Evolutionary conservation across 1,139 yeast species (phyloP).

Genomic region (Candida sanyaensis): DNA sequence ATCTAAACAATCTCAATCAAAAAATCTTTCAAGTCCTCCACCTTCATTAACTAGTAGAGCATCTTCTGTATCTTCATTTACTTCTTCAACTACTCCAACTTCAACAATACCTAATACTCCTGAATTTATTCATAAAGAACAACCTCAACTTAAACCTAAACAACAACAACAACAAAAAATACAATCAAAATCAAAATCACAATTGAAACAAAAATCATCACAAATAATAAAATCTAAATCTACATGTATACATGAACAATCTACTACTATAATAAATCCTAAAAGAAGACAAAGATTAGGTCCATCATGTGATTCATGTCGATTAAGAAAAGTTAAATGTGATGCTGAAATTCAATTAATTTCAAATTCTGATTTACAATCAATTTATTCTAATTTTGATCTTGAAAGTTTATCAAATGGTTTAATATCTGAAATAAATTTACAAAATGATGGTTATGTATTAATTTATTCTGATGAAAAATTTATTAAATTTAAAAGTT

Average conservation of each 20-base stretch:
- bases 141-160: conserved; percentile 4
- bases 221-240: background rate
- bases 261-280: conserved; percentile 3
- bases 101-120: conserved; percentile 16
- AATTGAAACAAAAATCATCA: background rate
- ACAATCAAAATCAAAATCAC: background rate
- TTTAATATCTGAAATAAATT: background rate
- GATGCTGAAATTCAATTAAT: conserved; percentile 56
- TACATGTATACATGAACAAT: background rate
- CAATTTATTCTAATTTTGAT: background rate
- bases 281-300: conserved; percentile 67
- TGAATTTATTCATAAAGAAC: conserved; percentile 4
- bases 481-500: conserved; percentile 50
- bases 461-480: conserved; percentile 28
- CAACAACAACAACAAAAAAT: too few species aligned
- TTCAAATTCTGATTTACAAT: conserved; percentile 13
- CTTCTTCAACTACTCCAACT: conserved; percentile 13
- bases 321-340: conserved; percentile 73
- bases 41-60: conserved; percentile 17
- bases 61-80: conserved; percentile 11
- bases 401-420: conserved; percentile 3
- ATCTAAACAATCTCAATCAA: background rate
- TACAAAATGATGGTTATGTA: conserved; percentile 2
- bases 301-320: conserved; percentile 74
- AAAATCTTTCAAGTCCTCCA: conserved; percentile 6